phyloP scores from a whole-genome alignment of 805 yeast species.

The Metschnikowia cubensis region DNA sequence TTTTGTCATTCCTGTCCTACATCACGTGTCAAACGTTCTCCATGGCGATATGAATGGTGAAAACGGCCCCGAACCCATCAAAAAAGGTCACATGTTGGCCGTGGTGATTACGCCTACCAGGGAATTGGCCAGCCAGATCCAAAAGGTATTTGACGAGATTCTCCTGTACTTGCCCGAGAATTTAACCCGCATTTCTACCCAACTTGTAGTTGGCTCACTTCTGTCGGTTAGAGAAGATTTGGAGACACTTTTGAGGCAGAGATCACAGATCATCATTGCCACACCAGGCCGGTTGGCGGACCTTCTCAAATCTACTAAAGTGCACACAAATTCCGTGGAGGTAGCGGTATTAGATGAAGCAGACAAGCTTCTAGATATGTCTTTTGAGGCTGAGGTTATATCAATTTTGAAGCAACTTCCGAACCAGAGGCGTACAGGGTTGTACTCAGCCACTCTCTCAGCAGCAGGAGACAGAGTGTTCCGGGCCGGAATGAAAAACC shows the following conservation, averaged over 20 bases:
- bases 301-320: conserved; percentile 55
- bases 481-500: conserved; percentile 88
- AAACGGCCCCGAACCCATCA: conserved; percentile 29
- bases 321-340: conserved; percentile 63
- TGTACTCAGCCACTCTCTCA: conserved; percentile 89
- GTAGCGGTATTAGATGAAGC: conserved; percentile 88
- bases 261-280: conserved; percentile 78
- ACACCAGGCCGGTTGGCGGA: conserved; percentile 91
- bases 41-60: conserved; percentile 19
- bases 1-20: conserved; percentile 76
- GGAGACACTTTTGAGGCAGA: conserved; percentile 45
- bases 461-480: conserved; percentile 77
- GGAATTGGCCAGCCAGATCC: conserved; percentile 68
- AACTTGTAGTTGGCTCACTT: conserved; percentile 61
- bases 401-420: conserved; percentile 69
- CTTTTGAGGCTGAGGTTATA: conserved; percentile 67
- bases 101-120: conserved; percentile 72
- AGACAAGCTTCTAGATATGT: conserved; percentile 76
- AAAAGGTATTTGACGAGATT: conserved; percentile 57
- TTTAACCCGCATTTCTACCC: conserved; percentile 44
- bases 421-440: conserved; percentile 87
- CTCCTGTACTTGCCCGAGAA: conserved; percentile 55
- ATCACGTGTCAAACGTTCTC: conserved; percentile 46
- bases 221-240: conserved; percentile 68
- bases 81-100: conserved; percentile 66